Percentiles rank a stretch among this genome's conserved stretches.
Evolutionary conservation across 352 stramenopile genomes (phyloP).

Genomic region (Globisporangium rhizosaccharum): DNA sequence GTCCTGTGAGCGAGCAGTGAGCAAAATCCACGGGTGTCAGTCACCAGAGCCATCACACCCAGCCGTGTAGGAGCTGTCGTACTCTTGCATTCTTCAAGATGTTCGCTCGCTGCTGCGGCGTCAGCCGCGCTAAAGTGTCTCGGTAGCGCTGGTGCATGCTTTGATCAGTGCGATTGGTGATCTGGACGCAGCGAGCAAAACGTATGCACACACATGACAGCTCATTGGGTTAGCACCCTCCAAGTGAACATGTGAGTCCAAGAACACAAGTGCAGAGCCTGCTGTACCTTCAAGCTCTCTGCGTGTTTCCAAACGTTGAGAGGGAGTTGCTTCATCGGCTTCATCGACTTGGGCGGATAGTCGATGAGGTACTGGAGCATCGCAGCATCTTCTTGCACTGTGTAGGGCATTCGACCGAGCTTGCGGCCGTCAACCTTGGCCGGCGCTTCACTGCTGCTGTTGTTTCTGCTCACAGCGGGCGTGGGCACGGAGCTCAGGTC

Average conservation of each 20-base stretch:
- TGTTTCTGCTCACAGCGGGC: not conserved
- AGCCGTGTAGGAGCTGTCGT: not conserved
- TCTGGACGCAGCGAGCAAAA: conserved; percentile 1
- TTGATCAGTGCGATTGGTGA: conserved; percentile 27
- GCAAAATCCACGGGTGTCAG: not conserved
- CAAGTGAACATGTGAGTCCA: no score
- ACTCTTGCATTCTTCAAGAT: conserved; percentile 28
- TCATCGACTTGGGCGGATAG: not conserved
- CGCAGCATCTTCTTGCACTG: conserved; percentile 30
- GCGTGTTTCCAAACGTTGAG: conserved; percentile 28
- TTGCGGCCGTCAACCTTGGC: not conserved
- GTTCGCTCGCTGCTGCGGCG: conserved; percentile 23
- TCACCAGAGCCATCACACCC: not conserved
- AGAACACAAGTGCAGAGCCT: no score
- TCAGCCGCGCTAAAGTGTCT: conserved; percentile 37
- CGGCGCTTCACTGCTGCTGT: not conserved
- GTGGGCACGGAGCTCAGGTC: not conserved
- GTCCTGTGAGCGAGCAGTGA: conserved; percentile 2
- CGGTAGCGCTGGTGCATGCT: conserved; percentile 60
- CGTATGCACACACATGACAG: not conserved
- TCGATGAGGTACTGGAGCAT: conserved; percentile 34
- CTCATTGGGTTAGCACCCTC: no score
- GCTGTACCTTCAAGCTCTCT: conserved; percentile 10
- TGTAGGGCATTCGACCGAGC: conserved; percentile 20
- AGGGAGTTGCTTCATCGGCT: conserved; percentile 15